A percentile compares a stretch with the other conserved stretches of the same genome.
Evolutionary conservation across 179 eudicot genomes (phyloP).

Genomic region (Drosera spatulata): DNA sequence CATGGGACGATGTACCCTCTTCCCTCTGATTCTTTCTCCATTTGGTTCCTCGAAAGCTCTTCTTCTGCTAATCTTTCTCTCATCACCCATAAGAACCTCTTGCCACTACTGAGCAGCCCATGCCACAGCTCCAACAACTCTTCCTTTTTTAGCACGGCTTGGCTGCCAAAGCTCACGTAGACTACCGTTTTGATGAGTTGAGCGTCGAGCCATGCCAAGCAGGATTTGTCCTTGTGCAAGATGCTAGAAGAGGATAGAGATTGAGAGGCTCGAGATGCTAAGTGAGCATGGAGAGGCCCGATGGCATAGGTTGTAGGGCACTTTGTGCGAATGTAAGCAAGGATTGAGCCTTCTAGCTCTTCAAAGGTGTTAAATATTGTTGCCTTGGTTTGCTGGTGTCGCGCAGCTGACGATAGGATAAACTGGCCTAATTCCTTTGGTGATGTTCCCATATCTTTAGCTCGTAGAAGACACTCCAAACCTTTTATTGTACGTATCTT

Average conservation of each 20-base stretch:
- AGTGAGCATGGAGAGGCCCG: not conserved
- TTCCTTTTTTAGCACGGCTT: not conserved
- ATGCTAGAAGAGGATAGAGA: not conserved
- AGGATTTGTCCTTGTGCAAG: not conserved
- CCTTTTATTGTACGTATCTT: not conserved
- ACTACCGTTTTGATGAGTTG: not conserved
- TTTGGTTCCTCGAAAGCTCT: not conserved
- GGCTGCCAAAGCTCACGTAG: constrained; percentile 3
- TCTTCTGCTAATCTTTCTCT: not conserved
- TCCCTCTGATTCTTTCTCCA: not conserved
- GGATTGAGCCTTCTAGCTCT: not conserved
- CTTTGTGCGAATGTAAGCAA: not conserved
- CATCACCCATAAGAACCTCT: not conserved
- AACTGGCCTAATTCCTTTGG: not conserved
- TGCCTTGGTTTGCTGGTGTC: not conserved
- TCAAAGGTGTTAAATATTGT: not conserved
- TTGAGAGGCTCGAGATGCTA: not conserved
- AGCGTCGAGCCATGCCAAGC: constrained; percentile 1
- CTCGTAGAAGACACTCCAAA: not conserved
- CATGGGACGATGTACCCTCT: not conserved
- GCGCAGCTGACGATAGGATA: not conserved
- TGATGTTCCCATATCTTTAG: not conserved
- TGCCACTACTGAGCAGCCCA: not conserved
- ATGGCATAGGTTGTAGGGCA: not conserved
- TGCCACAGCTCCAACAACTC: not conserved